phyloP scores from a whole-genome alignment of 148 eudicot genomes.

The Agrostemma githago region DNA sequence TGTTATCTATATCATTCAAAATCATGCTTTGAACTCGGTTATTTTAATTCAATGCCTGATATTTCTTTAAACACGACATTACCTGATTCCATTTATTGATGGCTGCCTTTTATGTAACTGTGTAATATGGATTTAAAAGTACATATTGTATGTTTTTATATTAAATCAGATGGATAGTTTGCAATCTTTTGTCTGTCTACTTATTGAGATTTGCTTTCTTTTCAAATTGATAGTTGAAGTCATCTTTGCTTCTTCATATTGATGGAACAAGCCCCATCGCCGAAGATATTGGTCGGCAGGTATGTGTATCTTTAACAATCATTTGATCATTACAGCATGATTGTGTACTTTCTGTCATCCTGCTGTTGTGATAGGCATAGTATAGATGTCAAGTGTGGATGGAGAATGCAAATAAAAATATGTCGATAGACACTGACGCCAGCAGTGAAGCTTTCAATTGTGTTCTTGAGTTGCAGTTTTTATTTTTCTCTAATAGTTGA shows the following conservation, averaged over 20 bases:
- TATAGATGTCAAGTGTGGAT: too few species aligned
- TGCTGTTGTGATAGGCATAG: background rate
- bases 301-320: slow-evolving; percentile 17
- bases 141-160: background rate
- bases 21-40: background rate
- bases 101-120: background rate
- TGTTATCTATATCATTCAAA: background rate
- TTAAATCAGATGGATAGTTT: background rate
- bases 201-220: background rate
- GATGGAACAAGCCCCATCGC: slow-evolving; percentile 92
- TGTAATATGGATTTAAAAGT: background rate
- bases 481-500: too few species aligned
- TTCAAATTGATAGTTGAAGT: slow-evolving; percentile 56
- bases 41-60: background rate
- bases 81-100: slow-evolving; percentile 4
- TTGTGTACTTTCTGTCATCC: background rate
- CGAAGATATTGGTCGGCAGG: slow-evolving; percentile 98
- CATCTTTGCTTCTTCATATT: slow-evolving; percentile 77
- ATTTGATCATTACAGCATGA: background rate
- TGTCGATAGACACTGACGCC: too few species aligned
- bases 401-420: too few species aligned
- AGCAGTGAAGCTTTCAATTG: too few species aligned
- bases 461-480: too few species aligned
- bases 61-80: background rate
- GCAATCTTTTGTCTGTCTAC: background rate